Evolutionary conservation across 2,329 filamentous ascomycete species (phyloP).

Genomic region (Fusarium agapanthi): DNA sequence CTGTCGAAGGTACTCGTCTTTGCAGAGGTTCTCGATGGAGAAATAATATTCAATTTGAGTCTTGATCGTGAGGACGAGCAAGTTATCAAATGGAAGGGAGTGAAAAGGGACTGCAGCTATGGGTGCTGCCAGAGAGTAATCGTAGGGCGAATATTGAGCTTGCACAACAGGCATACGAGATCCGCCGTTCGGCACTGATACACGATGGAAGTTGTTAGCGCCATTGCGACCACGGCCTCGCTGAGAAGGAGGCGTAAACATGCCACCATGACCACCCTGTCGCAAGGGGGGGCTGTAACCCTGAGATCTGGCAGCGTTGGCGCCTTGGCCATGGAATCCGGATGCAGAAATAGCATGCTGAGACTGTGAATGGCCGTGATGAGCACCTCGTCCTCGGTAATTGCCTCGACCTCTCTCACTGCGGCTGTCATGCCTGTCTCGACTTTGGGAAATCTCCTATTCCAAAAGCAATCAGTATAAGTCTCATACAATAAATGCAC

Average conservation of each 20-base stretch:
- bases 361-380: conserved; percentile 50
- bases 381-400: conserved; percentile 57
- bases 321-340: conserved; percentile 49
- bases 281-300: conserved; percentile 57
- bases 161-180: conserved; percentile 50
- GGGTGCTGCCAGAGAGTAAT: conserved; percentile 53
- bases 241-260: conserved; percentile 46
- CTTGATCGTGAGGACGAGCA: conserved; percentile 53
- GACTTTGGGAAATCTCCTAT: conserved; percentile 43
- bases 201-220: conserved; percentile 49
- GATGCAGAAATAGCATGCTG: conserved; percentile 43
- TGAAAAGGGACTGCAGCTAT: conserved; percentile 49
- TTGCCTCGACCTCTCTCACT: conserved; percentile 54
- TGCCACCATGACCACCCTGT: conserved; percentile 50
- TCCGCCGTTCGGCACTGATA: conserved; percentile 51
- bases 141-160: conserved; percentile 48
- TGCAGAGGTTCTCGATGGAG: conserved; percentile 93
- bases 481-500: neutral
- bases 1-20: conserved; percentile 86
- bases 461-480: conserved; percentile 5
- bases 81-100: conserved; percentile 63
- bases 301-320: conserved; percentile 46
- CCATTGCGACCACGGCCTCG: conserved; percentile 49
- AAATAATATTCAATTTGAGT: conserved; percentile 89
- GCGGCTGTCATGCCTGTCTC: conserved; percentile 51